Percentiles rank a stretch among this genome's conserved stretches.
Conservation (phyloP, 441 rosid genomes). For the Croton setiger region DNA sequence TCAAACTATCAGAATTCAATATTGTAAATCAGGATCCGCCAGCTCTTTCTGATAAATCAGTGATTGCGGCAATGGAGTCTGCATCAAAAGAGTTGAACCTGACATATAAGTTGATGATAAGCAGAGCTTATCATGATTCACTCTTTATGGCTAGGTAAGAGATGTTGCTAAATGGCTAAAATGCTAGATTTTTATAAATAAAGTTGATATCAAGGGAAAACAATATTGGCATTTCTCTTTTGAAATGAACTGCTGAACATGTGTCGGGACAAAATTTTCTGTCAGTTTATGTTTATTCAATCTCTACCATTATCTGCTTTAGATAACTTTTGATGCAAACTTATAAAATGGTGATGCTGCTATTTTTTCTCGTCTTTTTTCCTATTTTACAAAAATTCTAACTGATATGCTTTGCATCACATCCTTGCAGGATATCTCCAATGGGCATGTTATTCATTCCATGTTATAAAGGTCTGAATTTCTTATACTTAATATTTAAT, state of each 20-base stretch:
- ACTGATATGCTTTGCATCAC: slow-evolving; percentile 18
- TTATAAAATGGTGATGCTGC: neutral
- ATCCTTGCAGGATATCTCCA: slow-evolving; percentile 68
- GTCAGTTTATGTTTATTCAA: neutral
- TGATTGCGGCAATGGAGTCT: slow-evolving; percentile 61
- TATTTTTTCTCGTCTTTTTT: neutral
- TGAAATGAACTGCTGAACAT: slow-evolving; percentile 2
- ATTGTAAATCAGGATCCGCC: slow-evolving; percentile 95
- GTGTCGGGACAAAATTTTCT: neutral
- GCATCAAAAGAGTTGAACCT: slow-evolving; percentile 67
- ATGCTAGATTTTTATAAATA: neutral
- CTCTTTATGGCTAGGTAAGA: slow-evolving; percentile 90
- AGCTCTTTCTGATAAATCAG: slow-evolving; percentile 59
- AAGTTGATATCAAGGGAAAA: slow-evolving; percentile 1
- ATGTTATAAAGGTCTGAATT: slow-evolving; percentile 74
- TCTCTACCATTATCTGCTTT: neutral
- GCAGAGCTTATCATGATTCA: slow-evolving; percentile 97
- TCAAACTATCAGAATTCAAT: slow-evolving; percentile 64
- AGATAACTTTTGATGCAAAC: neutral
- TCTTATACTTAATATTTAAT: slow-evolving; percentile 10
- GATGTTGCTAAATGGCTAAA: neutral
- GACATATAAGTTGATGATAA: slow-evolving; percentile 72
- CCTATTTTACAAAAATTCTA: neutral
- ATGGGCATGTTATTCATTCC: slow-evolving; percentile 99
- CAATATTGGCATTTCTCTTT: slow-evolving; percentile 1